Evolutionary conservation across 805 yeast genomes (phyloP).

Genomic region (Wickerhamomyces hampshirensis): DNA sequence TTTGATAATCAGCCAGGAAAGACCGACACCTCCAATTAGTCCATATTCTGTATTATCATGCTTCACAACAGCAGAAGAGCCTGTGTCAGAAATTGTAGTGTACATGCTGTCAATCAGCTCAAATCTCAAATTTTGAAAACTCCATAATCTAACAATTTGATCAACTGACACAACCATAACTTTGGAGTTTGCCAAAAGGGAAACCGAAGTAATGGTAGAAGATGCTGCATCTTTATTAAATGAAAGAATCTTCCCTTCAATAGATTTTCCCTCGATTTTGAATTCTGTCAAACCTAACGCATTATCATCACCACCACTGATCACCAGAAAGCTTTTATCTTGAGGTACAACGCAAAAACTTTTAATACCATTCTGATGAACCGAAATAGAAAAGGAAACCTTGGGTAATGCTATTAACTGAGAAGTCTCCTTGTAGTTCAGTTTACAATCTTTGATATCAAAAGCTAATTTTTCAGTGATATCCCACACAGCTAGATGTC

Average conservation of each 20-base stretch:
- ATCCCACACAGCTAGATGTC: slow-evolving; percentile 62
- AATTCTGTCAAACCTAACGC: slow-evolving; percentile 46
- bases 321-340: slow-evolving; percentile 28
- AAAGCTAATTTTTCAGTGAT: slow-evolving; percentile 30
- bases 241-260: slow-evolving; percentile 25
- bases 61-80: slow-evolving; percentile 48
- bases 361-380: slow-evolving; percentile 87
- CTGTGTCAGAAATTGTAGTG: slow-evolving; percentile 90
- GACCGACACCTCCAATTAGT: slow-evolving; percentile 78
- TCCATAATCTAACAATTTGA: slow-evolving; percentile 71
- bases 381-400: slow-evolving; percentile 37
- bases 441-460: slow-evolving; percentile 7
- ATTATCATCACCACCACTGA: slow-evolving; percentile 94
- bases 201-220: slow-evolving; percentile 74
- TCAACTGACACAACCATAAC: slow-evolving; percentile 75
- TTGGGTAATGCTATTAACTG: slow-evolving; percentile 11
- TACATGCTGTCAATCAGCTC: slow-evolving; percentile 38
- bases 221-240: slow-evolving; percentile 66
- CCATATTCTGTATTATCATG: slow-evolving; percentile 28
- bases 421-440: slow-evolving; percentile 3
- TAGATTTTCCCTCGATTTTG: slow-evolving; percentile 18
- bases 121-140: slow-evolving; percentile 24
- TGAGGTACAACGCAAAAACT: slow-evolving; percentile 37
- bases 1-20: slow-evolving; percentile 45
- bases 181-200: slow-evolving; percentile 26